These are phyloP conservation scores for Candida caryicola DNA, from an alignment of 805 yeast species.

Conservation along the genomic window DNA sequence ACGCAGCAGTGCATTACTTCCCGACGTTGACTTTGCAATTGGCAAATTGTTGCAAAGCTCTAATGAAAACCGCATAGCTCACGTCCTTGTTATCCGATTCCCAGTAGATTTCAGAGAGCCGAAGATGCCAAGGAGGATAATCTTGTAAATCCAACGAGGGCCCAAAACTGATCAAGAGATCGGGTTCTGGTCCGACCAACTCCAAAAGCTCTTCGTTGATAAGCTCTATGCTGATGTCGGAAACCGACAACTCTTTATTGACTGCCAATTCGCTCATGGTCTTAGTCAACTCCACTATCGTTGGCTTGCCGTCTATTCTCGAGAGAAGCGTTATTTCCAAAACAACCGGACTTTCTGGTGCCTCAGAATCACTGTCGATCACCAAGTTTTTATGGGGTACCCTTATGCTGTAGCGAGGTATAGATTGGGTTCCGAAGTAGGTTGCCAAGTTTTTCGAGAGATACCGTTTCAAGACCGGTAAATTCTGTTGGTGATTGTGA, in stretches of 20 bases:
- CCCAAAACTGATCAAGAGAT: slow-evolving; percentile 76
- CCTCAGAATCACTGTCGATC: slow-evolving; percentile 37
- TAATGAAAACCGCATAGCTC: slow-evolving; percentile 75
- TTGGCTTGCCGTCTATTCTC: slow-evolving; percentile 80
- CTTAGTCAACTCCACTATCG: slow-evolving; percentile 82
- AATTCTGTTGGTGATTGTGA: slow-evolving; percentile 33
- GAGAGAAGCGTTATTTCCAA: slow-evolving; percentile 68
- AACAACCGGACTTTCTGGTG: slow-evolving; percentile 40
- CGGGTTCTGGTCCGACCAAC: slow-evolving; percentile 90
- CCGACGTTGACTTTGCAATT: slow-evolving; percentile 88
- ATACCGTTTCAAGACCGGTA: slow-evolving; percentile 54
- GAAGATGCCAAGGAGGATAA: slow-evolving; percentile 96
- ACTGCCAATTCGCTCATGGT: slow-evolving; percentile 77
- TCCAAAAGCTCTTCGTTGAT: slow-evolving; percentile 72
- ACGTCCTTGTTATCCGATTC: slow-evolving; percentile 82
- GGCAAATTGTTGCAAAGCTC: slow-evolving; percentile 74
- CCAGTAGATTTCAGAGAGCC: slow-evolving; percentile 88
- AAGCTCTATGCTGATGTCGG: slow-evolving; percentile 70
- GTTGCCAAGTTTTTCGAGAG: slow-evolving; percentile 57
- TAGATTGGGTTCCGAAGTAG: slow-evolving; percentile 69
- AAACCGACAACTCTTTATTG: slow-evolving; percentile 54
- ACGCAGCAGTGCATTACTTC: too few species aligned
- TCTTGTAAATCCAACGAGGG: slow-evolving; percentile 90
- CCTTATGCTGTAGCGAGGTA: slow-evolving; percentile 60
- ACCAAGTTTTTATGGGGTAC: slow-evolving; percentile 65